phyloP scores from a whole-genome alignment of 225 moss, liverwort and hornwort species.

The Marchantia polymorpha region DNA sequence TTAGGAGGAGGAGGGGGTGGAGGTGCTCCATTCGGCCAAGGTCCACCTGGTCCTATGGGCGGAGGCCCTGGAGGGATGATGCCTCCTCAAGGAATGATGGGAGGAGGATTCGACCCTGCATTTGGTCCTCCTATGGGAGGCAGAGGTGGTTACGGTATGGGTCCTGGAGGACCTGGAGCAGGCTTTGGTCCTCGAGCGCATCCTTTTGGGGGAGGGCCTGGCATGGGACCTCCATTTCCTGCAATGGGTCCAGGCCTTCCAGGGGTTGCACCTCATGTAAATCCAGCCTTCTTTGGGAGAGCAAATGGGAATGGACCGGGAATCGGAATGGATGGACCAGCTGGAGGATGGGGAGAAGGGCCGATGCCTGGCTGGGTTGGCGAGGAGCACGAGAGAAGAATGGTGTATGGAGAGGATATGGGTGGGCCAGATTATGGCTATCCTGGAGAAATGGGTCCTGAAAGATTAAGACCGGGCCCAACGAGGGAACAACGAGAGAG shows the following conservation, averaged over 20 bases:
- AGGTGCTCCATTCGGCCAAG: conserved; percentile 61
- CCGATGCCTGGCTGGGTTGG: conserved; percentile 89
- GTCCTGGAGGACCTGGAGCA: conserved; percentile 75
- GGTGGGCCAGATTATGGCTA: conserved; percentile 76
- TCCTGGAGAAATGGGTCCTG: conserved; percentile 76
- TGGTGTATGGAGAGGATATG: conserved; percentile 92
- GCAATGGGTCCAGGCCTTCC: conserved; percentile 99
- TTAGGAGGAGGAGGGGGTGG: conserved; percentile 40
- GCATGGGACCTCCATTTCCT: conserved; percentile 78
- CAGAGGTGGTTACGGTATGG: conserved; percentile 88
- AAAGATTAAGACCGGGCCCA: conserved; percentile 47
- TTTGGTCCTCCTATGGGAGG: conserved; percentile 83
- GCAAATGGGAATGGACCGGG: conserved; percentile 79
- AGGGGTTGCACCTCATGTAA: conserved; percentile 91
- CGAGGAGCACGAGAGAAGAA: conserved; percentile 87
- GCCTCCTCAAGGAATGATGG: conserved; percentile 98
- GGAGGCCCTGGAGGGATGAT: conserved; percentile 95
- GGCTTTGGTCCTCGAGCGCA: conserved; percentile 74
- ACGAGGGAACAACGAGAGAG: conserved; percentile 67
- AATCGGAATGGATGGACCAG: conserved; percentile 64
- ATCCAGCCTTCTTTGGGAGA: conserved; percentile 93
- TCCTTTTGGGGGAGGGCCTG: conserved; percentile 46
- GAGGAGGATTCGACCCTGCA: conserved; percentile 85
- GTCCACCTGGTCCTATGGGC: conserved; percentile 87
- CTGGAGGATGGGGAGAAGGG: conserved; percentile 75